These are phyloP conservation scores for Parascedosporium putredinis DNA, from an alignment of 2,329 filamentous ascomycete species.

Conservation along the genomic window DNA sequence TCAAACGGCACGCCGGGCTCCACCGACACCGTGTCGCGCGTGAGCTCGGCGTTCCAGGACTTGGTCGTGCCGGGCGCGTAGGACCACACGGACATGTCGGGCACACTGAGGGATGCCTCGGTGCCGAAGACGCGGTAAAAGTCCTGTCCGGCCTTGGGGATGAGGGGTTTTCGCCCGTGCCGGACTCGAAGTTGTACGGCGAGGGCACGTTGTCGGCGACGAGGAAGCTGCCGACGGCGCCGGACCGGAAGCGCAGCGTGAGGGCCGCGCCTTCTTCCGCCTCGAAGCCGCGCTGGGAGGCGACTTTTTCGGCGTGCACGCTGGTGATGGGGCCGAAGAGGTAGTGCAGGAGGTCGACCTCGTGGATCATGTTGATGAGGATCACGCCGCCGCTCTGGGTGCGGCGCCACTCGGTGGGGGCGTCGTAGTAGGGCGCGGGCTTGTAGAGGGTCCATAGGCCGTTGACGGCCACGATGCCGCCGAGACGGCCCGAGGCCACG, in stretches of 20 bases:
- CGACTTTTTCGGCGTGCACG: constrained; percentile 38
- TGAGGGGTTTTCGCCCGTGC: constrained; percentile 48
- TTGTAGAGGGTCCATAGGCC: constrained; percentile 45
- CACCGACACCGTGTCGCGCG: constrained; percentile 17
- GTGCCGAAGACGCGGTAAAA: constrained; percentile 47
- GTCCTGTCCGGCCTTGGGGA: constrained; percentile 30
- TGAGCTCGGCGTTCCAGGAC: constrained; percentile 30
- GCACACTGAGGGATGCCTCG: constrained; percentile 39
- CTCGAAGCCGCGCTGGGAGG: constrained; percentile 31
- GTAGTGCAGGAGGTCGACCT: constrained; percentile 47
- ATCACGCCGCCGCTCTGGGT: constrained; percentile 33
- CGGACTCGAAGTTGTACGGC: constrained; percentile 53
- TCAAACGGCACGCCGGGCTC: constrained; percentile 32
- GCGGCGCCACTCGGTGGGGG: constrained; percentile 36
- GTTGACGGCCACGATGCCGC: constrained; percentile 38
- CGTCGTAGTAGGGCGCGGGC: constrained; percentile 37
- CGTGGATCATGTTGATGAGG: constrained; percentile 51
- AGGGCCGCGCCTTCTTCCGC: constrained; percentile 48
- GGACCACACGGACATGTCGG: constrained; percentile 40
- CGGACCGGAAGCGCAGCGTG: constrained; percentile 39
- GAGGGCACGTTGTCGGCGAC: constrained; percentile 55
- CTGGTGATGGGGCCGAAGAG: constrained; percentile 41
- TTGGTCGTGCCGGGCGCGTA: constrained; percentile 28
- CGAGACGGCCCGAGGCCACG: constrained; percentile 29
- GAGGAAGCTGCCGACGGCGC: constrained; percentile 48